A percentile compares a stretch with the other conserved stretches of the same genome.
Evolutionary conservation across 352 stramenopile species (phyloP).

Genomic region (Pythium aristosporum): DNA sequence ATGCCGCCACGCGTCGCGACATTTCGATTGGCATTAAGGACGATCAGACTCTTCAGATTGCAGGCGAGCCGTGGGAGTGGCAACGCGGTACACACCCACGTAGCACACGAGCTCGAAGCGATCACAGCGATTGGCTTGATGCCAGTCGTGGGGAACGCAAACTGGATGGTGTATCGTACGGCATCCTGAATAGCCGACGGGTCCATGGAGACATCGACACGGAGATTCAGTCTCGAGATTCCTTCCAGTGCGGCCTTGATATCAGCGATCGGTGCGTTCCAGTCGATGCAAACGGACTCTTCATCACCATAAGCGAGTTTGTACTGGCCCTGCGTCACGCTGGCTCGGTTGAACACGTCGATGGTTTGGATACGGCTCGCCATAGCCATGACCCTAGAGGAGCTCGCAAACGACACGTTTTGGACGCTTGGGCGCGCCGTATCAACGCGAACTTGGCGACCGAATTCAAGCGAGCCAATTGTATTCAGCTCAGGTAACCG

Average conservation of each 20-base stretch:
- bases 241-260: constrained; percentile 46
- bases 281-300: constrained; percentile 49
- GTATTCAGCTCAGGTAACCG: constrained; percentile 50
- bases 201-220: constrained; percentile 42
- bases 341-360: constrained; percentile 53
- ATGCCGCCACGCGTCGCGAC: constrained; percentile 42
- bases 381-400: constrained; percentile 33
- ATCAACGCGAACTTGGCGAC: constrained; percentile 51
- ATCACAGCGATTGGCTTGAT: constrained; percentile 42
- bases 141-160: constrained; percentile 49
- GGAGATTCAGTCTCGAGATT: constrained; percentile 36
- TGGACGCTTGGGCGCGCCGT: constrained; percentile 40
- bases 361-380: constrained; percentile 49
- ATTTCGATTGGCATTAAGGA: constrained; percentile 45
- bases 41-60: constrained; percentile 30
- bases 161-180: constrained; percentile 47
- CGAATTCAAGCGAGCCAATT: constrained; percentile 51
- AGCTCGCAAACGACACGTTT: constrained; percentile 36
- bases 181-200: constrained; percentile 47
- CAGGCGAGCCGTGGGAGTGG: constrained; percentile 32
- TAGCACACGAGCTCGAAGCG: constrained; percentile 26
- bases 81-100: constrained; percentile 34
- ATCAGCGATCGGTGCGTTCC: constrained; percentile 43
- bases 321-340: constrained; percentile 51
- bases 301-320: constrained; percentile 44